Conservation (phyloP, 805 yeast genomes). For the Sporopachydermia quercuum region DNA sequence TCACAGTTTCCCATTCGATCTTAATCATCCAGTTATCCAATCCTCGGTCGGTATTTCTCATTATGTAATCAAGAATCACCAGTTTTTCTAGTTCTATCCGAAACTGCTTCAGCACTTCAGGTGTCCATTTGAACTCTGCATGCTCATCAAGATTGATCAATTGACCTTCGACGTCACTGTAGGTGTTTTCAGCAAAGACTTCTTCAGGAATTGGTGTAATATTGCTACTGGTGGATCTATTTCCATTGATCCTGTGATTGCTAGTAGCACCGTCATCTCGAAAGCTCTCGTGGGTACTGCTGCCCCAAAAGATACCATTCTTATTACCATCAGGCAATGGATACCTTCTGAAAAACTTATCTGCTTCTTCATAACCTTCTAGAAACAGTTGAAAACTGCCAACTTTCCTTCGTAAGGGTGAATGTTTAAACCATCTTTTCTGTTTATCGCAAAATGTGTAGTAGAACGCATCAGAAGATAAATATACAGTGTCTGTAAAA, state of each 20-base stretch:
- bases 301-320: slow-evolving; percentile 5
- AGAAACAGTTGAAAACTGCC: slow-evolving; percentile 60
- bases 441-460: slow-evolving; percentile 34
- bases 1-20: slow-evolving; percentile 25
- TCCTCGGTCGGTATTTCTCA: slow-evolving; percentile 65
- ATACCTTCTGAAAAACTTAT: slow-evolving; percentile 35
- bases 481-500: slow-evolving; percentile 39
- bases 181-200: slow-evolving; percentile 7
- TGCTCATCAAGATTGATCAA: slow-evolving; percentile 4
- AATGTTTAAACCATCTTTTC: slow-evolving; percentile 10
- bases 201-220: neutral
- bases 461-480: slow-evolving; percentile 36
- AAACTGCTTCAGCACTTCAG: slow-evolving; percentile 31
- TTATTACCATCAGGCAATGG: slow-evolving; percentile 43
- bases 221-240: too few relatives aligned
- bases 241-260: too few relatives aligned
- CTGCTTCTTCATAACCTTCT: slow-evolving; percentile 43
- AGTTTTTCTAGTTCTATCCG: slow-evolving; percentile 50
- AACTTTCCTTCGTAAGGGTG: slow-evolving; percentile 29
- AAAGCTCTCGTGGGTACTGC: neutral
- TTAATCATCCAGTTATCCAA: slow-evolving; percentile 68
- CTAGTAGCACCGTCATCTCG: slow-evolving; percentile 4
- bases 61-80: slow-evolving; percentile 55
- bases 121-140: slow-evolving; percentile 37
- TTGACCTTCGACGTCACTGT: slow-evolving; percentile 3